These are phyloP conservation scores for Erythrophleum fordii DNA, from an alignment of 306 rosid genomes.

Conservation along the genomic window DNA sequence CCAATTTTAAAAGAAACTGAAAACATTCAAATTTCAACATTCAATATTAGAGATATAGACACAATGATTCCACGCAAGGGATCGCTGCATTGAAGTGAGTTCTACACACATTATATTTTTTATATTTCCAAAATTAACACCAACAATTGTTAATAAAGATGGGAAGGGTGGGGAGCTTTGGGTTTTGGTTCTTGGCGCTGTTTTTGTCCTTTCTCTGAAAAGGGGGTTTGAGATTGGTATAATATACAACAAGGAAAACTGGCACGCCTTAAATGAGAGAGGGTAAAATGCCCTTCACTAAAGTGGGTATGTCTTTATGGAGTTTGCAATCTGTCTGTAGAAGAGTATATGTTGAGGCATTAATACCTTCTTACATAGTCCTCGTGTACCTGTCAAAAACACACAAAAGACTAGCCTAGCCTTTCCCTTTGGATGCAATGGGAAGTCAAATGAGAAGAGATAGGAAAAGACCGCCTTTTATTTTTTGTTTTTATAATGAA, in stretches of 20 bases:
- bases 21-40: neutral
- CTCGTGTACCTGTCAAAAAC: conserved; percentile 46
- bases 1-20: neutral
- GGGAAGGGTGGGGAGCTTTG: neutral
- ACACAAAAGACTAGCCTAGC: conserved; percentile 17
- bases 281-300: conserved; percentile 35
- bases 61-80: neutral
- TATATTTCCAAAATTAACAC: neutral
- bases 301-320: conserved; percentile 46
- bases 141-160: neutral
- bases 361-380: conserved; percentile 41
- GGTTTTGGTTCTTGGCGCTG: conserved; percentile 46
- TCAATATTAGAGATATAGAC: too few species aligned
- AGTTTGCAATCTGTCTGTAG: conserved; percentile 47
- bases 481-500: conserved; percentile 18
- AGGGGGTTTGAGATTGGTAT: conserved; percentile 34
- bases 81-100: neutral
- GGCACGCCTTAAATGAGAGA: conserved; percentile 41
- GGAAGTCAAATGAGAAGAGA: conserved; percentile 52
- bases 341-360: conserved; percentile 35
- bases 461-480: conserved; percentile 25
- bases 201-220: conserved; percentile 43
- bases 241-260: conserved; percentile 13
- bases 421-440: conserved; percentile 40
- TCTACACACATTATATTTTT: neutral